Evolutionary conservation across 352 stramenopile genomes (phyloP).

Genomic region (Phytopythium cucurbitacearum): DNA sequence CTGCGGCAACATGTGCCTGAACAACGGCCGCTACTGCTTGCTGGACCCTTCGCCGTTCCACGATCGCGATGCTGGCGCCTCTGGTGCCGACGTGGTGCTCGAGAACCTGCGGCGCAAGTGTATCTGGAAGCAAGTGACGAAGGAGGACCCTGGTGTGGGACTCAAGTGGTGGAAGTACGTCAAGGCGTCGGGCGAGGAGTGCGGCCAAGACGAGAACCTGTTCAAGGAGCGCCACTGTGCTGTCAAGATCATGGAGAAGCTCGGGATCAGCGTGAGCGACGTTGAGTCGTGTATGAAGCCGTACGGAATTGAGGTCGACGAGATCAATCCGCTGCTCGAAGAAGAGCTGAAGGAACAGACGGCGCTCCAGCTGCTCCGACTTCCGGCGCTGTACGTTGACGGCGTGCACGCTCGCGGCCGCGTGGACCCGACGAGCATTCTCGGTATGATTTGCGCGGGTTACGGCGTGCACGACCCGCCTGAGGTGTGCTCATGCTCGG

Average conservation of each 20-base stretch:
- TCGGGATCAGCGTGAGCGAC: conserved; percentile 72
- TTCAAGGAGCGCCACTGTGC: conserved; percentile 89
- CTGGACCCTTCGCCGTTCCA: conserved; percentile 94
- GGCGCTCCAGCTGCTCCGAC: conserved; percentile 86
- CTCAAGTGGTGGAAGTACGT: conserved; percentile 95
- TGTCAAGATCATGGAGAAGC: conserved; percentile 88
- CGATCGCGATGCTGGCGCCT: conserved; percentile 89
- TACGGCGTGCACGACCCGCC: conserved; percentile 81
- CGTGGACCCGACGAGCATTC: conserved; percentile 84
- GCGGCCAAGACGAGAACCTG: conserved; percentile 73
- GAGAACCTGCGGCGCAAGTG: conserved; percentile 93
- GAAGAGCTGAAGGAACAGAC: conserved; percentile 89
- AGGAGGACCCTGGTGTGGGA: conserved; percentile 81
- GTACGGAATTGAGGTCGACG: conserved; percentile 86
- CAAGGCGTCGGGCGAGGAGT: conserved; percentile 86
- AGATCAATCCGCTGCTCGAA: conserved; percentile 88
- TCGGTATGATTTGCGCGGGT: conserved; percentile 82
- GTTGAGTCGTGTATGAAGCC: conserved; percentile 94
- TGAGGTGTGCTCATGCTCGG: conserved; percentile 71
- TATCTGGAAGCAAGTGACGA: conserved; percentile 90
- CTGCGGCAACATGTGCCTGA: conserved; percentile 97
- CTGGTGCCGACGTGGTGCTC: conserved; percentile 92
- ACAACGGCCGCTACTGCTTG: conserved; percentile 96
- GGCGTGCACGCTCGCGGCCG: conserved; percentile 89
- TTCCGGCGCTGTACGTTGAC: conserved; percentile 95